These are phyloP conservation scores for Circinella minor DNA, from an alignment of 371 early-diverging fungal genomes.

Conservation along the genomic window DNA sequence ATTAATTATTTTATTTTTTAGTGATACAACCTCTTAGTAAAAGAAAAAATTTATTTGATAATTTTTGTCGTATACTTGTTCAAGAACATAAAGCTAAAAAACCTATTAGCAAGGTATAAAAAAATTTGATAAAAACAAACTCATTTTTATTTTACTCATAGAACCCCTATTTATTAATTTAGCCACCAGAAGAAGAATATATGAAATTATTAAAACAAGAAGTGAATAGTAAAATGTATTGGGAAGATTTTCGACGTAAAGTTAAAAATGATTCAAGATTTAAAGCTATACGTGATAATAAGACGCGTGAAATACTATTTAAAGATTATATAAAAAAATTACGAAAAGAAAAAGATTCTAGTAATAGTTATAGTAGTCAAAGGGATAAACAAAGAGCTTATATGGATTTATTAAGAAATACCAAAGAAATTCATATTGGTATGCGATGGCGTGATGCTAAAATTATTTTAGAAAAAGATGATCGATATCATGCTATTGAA, in stretches of 20 bases:
- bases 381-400: conserved; percentile 44
- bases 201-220: conserved; percentile 50
- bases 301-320: conserved; percentile 59
- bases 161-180: not conserved
- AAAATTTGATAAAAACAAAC: too few species aligned
- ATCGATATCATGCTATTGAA: conserved; percentile 59
- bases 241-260: conserved; percentile 71
- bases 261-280: conserved; percentile 63
- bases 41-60: conserved; percentile 70
- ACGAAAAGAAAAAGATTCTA: conserved; percentile 22
- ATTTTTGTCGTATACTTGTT: conserved; percentile 66
- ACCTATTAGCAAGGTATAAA: conserved; percentile 43
- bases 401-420: conserved; percentile 48
- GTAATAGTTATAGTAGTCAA: conserved; percentile 14
- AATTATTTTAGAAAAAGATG: conserved; percentile 59
- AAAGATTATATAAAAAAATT: conserved; percentile 55
- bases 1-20: conserved; percentile 3
- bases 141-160: conserved; percentile 1
- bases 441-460: conserved; percentile 64
- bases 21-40: conserved; percentile 39
- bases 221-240: conserved; percentile 53
- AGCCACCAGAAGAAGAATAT: conserved; percentile 59
- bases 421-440: conserved; percentile 48
- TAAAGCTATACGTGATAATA: conserved; percentile 42
- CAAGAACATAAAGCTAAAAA: conserved; percentile 58